Evolutionary conservation across 805 yeast species (phyloP), one percentile per base, ranked within the genome.

Genomic region (Wickerhamomyces bisporus): DNA sequence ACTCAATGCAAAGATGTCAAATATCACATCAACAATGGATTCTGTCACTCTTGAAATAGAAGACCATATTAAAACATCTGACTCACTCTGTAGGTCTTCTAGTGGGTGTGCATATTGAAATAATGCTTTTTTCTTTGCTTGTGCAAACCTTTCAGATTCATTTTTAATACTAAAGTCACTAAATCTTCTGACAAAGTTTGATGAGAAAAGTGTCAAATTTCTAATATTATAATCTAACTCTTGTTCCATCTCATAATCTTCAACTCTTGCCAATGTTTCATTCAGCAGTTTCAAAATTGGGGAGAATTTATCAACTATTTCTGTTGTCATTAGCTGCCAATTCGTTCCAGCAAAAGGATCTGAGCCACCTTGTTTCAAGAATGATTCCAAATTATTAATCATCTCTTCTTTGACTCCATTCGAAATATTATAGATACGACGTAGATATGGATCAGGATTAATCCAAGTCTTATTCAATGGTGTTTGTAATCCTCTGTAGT

Each of bases 291-390:
- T 45, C 18, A 79, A 48, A 27, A 69, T 55, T 10, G 83, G 81
- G 1, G 75, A 61, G 52, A 79, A 79, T 49, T 77, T 77, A 21
- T 57, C 57, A 6, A 64, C 68, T n/a, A 78, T 68, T 25, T 59
- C 65, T 34, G 65, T 66, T 0, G 79, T 69, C 3, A 70, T 58
- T n/a, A 56, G 42, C 47, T 71, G 78, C 86, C 86, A 79, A 49
- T 79, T 57, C 0, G 73, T 76, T 11, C 73, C 66, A 6, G 49
- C 27, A 28, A 53, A 56, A 5, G 77, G 73, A 38, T 66, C 58
- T 17, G 61, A 64, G 3, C 63, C 64, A 3, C 62, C 65, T 0
- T 53, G 29, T 15, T 43, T 26, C 10, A 68, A 44, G 9, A 52
- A 44, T 0, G 32, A 15, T 24, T 58, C 68, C 18, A 77, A 44